Conservation (phyloP, 176 grass and related monocot genomes). For the Hsuehochloa calcarea region DNA sequence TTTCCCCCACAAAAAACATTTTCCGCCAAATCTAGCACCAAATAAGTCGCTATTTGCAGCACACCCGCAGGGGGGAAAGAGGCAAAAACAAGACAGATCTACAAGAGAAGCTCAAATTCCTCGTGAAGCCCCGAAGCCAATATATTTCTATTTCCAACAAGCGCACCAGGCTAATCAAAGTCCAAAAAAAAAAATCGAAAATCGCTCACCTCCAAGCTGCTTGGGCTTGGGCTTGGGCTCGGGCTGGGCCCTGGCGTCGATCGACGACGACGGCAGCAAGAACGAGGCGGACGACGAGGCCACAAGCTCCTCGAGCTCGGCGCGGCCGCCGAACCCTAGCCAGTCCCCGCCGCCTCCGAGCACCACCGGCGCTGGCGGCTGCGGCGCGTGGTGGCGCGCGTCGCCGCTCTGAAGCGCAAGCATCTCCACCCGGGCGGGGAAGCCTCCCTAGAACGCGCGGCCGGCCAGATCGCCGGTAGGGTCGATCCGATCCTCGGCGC, state of each 20-base stretch:
- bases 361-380: slow-evolving; percentile 19
- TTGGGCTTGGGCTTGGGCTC: slow-evolving; percentile 41
- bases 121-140: not conserved
- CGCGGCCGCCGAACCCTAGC: slow-evolving; percentile 36
- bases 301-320: slow-evolving; percentile 32
- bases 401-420: slow-evolving; percentile 41
- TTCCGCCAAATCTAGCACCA: not conserved
- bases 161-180: not conserved
- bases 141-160: not conserved
- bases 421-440: slow-evolving; percentile 32
- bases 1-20: not conserved
- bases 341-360: slow-evolving; percentile 26
- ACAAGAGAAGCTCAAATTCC: slow-evolving; percentile 27
- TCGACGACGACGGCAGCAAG: slow-evolving; percentile 27
- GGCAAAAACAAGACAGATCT: not conserved
- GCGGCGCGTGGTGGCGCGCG: slow-evolving; percentile 28
- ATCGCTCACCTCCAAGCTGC: slow-evolving; percentile 43
- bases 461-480: slow-evolving; percentile 29
- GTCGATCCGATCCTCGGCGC: slow-evolving; percentile 1
- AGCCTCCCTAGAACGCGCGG: slow-evolving; percentile 24
- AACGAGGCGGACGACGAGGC: slow-evolving; percentile 31
- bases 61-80: not conserved
- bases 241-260: slow-evolving; percentile 41
- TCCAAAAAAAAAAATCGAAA: not conserved
- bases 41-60: slow-evolving; percentile 4